Percentiles rank a stretch among this genome's conserved stretches.
These are phyloP conservation scores for Digitaria exilis DNA, from an alignment of 202 grass and related monocot species.

Conservation along the genomic window DNA sequence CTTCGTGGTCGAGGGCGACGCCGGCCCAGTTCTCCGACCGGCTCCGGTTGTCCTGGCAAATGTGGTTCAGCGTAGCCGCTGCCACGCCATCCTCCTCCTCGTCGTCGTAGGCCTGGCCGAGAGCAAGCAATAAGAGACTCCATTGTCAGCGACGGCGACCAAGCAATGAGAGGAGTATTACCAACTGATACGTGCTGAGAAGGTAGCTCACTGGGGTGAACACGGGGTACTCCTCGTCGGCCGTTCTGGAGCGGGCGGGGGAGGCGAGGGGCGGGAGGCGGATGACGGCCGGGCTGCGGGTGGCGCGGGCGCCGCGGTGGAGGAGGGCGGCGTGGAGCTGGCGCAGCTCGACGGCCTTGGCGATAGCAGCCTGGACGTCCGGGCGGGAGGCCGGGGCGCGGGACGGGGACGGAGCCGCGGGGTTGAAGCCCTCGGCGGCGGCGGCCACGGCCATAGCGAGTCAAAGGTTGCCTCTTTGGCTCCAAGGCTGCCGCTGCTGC, in stretches of 20 bases:
- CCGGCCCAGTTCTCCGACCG: constrained; percentile 77
- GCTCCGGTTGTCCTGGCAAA: constrained; percentile 73
- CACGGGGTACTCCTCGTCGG: constrained; percentile 72
- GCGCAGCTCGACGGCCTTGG: constrained; percentile 90
- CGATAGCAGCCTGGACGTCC: constrained; percentile 70
- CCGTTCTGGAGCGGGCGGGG: constrained; percentile 55
- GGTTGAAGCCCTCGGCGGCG: constrained; percentile 25
- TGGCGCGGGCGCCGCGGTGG: constrained; percentile 49
- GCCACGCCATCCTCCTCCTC: constrained; percentile 51
- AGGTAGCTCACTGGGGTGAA: constrained; percentile 79
- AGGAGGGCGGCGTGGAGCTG: constrained; percentile 87
- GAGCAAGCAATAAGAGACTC: too few relatives aligned
- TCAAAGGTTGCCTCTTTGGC: constrained; percentile 52
- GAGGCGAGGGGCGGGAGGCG: constrained; percentile 69
- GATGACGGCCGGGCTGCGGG: constrained; percentile 61
- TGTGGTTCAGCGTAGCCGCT: constrained; percentile 42
- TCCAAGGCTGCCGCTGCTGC: constrained; percentile 40
- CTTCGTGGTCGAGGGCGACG: constrained; percentile 54
- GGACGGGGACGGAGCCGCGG: constrained; percentile 24
- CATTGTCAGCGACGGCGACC: too few relatives aligned
- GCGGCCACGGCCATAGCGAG: constrained; percentile 31
- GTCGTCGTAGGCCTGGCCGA: constrained; percentile 61
- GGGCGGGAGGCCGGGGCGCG: constrained; percentile 41
- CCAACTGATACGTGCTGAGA: background rate
- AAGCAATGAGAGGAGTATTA: too few relatives aligned